These are phyloP conservation scores for Chenopodium formosanum DNA, from an alignment of 148 eudicot species.

Conservation along the genomic window DNA sequence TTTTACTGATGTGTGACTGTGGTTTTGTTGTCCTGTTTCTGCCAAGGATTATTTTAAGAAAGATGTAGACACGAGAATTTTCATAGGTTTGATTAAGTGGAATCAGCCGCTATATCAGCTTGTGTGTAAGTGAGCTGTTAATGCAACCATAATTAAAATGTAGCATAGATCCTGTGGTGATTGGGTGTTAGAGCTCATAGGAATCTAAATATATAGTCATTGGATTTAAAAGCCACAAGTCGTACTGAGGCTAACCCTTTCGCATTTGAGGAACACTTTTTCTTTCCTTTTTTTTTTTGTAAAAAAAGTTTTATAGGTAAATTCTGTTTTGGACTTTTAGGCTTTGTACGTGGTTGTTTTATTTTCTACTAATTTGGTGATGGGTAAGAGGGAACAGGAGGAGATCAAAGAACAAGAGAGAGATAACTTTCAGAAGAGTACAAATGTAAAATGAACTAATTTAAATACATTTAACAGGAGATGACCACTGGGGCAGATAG, in stretches of 20 bases:
- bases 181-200: background rate
- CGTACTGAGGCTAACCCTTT: too few relatives aligned
- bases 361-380: too few relatives aligned
- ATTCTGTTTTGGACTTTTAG: background rate
- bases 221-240: too few relatives aligned
- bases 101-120: background rate
- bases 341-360: background rate
- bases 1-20: background rate
- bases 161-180: background rate
- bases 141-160: background rate
- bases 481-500: too few relatives aligned
- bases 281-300: too few relatives aligned
- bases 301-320: too few relatives aligned
- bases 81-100: background rate
- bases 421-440: too few relatives aligned
- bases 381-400: too few relatives aligned
- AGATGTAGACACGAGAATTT: background rate
- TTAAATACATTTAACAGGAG: too few relatives aligned
- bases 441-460: too few relatives aligned
- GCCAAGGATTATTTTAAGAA: background rate
- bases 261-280: too few relatives aligned
- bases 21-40: background rate
- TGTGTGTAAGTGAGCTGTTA: background rate
- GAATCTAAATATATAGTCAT: background rate
- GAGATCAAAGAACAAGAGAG: too few relatives aligned